Percentiles rank a stretch among this genome's conserved stretches.
phyloP scores from a whole-genome alignment of 495 filamentous ascomycete species.

The Neurospora sp. region DNA sequence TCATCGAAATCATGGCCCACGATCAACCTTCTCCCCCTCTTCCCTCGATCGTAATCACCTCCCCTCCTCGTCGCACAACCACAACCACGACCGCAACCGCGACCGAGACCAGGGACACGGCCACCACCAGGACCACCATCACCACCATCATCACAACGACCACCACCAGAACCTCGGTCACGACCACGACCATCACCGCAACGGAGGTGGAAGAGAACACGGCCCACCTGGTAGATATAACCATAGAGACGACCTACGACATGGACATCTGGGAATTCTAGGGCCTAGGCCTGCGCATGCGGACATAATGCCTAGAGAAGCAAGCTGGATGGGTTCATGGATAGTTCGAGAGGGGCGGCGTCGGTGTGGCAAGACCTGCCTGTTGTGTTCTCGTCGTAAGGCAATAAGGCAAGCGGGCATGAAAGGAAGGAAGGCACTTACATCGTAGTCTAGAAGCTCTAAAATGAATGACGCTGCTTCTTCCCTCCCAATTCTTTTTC shows the following conservation, averaged over 20 bases:
- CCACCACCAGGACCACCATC: neutral
- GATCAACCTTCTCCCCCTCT: neutral
- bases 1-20: too few species aligned
- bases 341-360: neutral
- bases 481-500: neutral
- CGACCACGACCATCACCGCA: neutral
- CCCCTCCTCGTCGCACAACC: neutral
- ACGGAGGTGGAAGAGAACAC: neutral
- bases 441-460: neutral
- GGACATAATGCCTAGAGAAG: neutral
- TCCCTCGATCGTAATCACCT: neutral
- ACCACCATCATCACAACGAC: neutral
- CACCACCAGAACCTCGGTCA: neutral
- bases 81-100: neutral
- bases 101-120: neutral
- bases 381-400: neutral
- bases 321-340: neutral
- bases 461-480: neutral
- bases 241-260: too few species aligned
- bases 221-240: too few species aligned
- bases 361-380: neutral
- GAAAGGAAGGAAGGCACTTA: neutral
- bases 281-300: too few species aligned
- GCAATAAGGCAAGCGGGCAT: neutral
- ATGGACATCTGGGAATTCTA: too few species aligned